Evolutionary conservation across 2,329 filamentous ascomycete genomes (phyloP).

Genomic region (Aspergillus quadricinctus): DNA sequence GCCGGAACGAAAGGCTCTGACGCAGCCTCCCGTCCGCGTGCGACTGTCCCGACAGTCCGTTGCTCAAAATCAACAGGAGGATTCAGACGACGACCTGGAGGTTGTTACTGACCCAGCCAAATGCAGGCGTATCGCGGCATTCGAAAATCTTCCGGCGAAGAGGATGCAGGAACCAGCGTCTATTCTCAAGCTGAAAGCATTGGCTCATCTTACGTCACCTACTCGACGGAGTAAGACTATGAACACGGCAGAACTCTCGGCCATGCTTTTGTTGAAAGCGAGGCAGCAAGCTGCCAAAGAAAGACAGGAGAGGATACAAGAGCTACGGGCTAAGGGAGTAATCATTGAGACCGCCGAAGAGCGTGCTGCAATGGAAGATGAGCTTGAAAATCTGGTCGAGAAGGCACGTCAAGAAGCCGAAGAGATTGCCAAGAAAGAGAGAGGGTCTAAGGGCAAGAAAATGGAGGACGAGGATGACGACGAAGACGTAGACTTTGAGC

Average conservation of each 20-base stretch:
- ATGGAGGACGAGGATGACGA: constrained; percentile 39
- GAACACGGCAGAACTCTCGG: constrained; percentile 65
- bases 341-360: constrained; percentile 82
- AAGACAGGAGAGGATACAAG: constrained; percentile 70
- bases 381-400: constrained; percentile 83
- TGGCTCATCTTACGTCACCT: constrained; percentile 67
- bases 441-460: constrained; percentile 62
- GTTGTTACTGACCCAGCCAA: constrained; percentile 50
- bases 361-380: constrained; percentile 71
- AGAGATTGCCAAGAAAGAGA: constrained; percentile 73
- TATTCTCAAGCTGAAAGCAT: constrained; percentile 64
- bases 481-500: constrained; percentile 28
- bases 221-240: constrained; percentile 53
- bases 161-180: constrained; percentile 58
- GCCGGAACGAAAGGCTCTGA: constrained; percentile 25
- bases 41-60: constrained; percentile 37
- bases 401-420: constrained; percentile 77
- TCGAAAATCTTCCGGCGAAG: constrained; percentile 63
- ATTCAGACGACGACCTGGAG: constrained; percentile 57
- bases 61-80: constrained; percentile 31
- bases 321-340: constrained; percentile 74
- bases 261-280: constrained; percentile 64
- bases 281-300: constrained; percentile 75
- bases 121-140: constrained; percentile 52
- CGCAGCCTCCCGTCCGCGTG: constrained; percentile 35